A percentile compares a stretch with the other conserved stretches of the same genome.
Evolutionary conservation across 371 early-diverging fungal species (phyloP).

Genomic region (Mycotypha africana): DNA sequence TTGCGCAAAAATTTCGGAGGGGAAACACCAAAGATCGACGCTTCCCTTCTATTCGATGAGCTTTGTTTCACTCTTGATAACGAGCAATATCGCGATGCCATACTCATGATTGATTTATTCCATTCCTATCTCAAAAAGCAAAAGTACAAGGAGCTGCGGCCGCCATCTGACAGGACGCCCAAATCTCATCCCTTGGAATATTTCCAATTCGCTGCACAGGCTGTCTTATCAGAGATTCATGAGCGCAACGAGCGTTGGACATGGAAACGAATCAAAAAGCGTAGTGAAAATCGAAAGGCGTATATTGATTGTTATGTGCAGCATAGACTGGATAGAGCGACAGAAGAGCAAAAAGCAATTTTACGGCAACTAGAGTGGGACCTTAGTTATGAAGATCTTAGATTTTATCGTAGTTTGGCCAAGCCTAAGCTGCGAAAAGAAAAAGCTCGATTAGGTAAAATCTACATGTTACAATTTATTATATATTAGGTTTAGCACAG

Average conservation of each 20-base stretch:
- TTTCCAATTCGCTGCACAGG: slow-evolving; percentile 80
- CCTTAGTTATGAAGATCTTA: slow-evolving; percentile 84
- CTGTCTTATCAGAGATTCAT: slow-evolving; percentile 81
- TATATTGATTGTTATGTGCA: slow-evolving; percentile 80
- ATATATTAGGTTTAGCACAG: too few relatives aligned
- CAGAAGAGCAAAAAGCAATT: slow-evolving; percentile 48
- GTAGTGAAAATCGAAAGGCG: slow-evolving; percentile 76
- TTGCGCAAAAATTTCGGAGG: slow-evolving; percentile 64
- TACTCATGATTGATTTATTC: slow-evolving; percentile 79
- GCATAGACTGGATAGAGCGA: slow-evolving; percentile 49
- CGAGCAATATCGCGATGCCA: slow-evolving; percentile 80
- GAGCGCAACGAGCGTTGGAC: slow-evolving; percentile 81
- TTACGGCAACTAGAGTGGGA: slow-evolving; percentile 72
- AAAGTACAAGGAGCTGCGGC: slow-evolving; percentile 80
- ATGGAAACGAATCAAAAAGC: slow-evolving; percentile 79
- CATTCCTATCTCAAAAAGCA: slow-evolving; percentile 60
- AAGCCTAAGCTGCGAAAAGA: slow-evolving; percentile 68
- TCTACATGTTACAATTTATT: slow-evolving; percentile 23
- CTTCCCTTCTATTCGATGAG: slow-evolving; percentile 82
- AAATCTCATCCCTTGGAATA: slow-evolving; percentile 78
- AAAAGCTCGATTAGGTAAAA: slow-evolving; percentile 50
- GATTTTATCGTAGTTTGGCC: slow-evolving; percentile 85
- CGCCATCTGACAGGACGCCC: slow-evolving; percentile 72
- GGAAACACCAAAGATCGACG: slow-evolving; percentile 62
- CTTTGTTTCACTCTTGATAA: slow-evolving; percentile 88